Base-by-base conservation (phyloP, 768 basidiomycete species). In the Trametes elegans region DNA sequence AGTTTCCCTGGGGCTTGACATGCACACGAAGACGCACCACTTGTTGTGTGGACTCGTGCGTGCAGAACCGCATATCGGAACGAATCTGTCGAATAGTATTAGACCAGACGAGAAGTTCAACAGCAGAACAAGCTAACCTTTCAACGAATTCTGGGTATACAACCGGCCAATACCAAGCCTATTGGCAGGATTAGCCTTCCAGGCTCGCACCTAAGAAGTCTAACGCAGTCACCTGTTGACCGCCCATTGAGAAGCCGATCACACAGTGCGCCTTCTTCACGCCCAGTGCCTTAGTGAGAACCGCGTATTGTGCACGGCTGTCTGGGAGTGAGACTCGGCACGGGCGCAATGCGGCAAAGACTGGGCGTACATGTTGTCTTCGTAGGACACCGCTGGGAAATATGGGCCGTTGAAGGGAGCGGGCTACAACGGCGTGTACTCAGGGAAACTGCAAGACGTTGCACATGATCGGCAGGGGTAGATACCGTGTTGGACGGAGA, bases 211-310 rank as follows among this genome's bases (percentile, higher is more conserved):
- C 9, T 13, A 18, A n/a, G 16, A 27, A 41, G 35, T 6, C 16
- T 8, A 40, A 4, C 5, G 26, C n/a, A 32, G n/a, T 28, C 54
- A 74, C 74, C 68, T 76, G 73, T 62, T 82, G 82, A 3, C 75
- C 83, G 49, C 81, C 81, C 83, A 84, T 84, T 3, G 80, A 81
- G 58, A 82, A 82, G 3, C 82, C 82, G 19, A 82, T 69, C 24
- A 76, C 79, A 26, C 75, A 73, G 51, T 69, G 75, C 1, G 79
- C 66, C 56, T 77, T 75, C 54, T 71, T 65, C 7, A 83, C 63
- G 7, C 73, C 74, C 26, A 82, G 72, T 27, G 68, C 68, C 41
- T 79, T 71, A 28, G 76, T 79, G 18, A 83, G 71, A 18, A 84
- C 79, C 19, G 74, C 70, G 60, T 81, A 71, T 61, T 84, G 82